Evolutionary conservation across 148 eudicot species (phyloP), one percentile per base, ranked within the genome.

Genomic region (Rhododendron kiyosumense): DNA sequence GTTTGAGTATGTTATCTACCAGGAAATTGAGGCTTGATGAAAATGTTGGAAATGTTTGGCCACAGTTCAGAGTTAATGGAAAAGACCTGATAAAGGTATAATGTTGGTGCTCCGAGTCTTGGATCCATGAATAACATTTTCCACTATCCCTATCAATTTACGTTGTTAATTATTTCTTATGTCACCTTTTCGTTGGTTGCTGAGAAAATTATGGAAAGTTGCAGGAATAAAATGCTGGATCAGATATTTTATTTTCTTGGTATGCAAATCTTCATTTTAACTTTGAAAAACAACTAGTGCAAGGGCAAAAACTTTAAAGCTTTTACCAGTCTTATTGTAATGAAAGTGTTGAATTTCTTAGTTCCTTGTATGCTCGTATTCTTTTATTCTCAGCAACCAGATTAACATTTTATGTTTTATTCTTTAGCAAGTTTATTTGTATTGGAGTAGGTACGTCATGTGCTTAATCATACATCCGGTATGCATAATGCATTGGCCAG

Each of bases 391-490:
- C 86, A 71, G 63, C 75, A 84, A 41, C 26, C 48, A 48, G 52
- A 81, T 36, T 38, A 38, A 54, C 48, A 81, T 20, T 52, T 12
- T 81, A 38, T 67, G 74, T 73, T 81, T 10, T 38, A n/a, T 15
- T 51, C 36, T n/a, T 65, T 34, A 86, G 5, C 3, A 17, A 26
- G 43, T 63, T 78, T 18, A 6, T 83, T 81, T 82, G 13, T 46
- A 5, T n/a, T n/a, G n/a, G 78, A 41, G 49, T 85, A 95, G 98
- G 99, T 97, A 84, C 97, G 93, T 91, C 98, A 97, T 89, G 94
- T 95, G 84, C 99, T 97, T 73, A 97, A 97, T 89, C 99, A 97
- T 88, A 95, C 94, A 86, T 92, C 99, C 84, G 99, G 99, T 87
- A 90, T 97, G 82, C 99, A 95, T 85, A 97, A 93, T 94, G 98